Evolutionary conservation across 345 rosid genomes (phyloP).

Genomic region (Gossypium mustelinum): DNA sequence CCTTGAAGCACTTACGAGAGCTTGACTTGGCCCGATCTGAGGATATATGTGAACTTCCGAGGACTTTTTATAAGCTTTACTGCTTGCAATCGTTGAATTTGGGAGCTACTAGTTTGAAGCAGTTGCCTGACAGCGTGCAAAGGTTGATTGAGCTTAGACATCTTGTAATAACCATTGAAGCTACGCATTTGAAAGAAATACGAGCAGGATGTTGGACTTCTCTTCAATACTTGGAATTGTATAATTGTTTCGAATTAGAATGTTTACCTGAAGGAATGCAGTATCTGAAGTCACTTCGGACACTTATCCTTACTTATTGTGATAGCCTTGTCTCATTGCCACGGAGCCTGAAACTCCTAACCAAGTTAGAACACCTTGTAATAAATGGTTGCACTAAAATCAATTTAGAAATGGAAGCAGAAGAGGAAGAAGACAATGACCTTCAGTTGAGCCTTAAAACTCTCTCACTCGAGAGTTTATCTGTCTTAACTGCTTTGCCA

Average conservation of each 20-base stretch:
- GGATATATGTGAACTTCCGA: too few species aligned
- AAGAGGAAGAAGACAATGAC: neutral
- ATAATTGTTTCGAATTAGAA: rapidly evolving
- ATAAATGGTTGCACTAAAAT: rapidly evolving
- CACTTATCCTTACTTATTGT: rapidly evolving
- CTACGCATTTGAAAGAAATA: too few species aligned
- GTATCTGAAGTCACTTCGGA: neutral
- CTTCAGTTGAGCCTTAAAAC: neutral
- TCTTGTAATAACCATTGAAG: neutral
- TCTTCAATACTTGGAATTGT: too few species aligned
- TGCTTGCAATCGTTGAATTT: too few species aligned
- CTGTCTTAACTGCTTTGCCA: neutral
- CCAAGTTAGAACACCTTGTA: too few species aligned
- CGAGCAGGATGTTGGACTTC: too few species aligned
- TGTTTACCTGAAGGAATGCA: neutral
- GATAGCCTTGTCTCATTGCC: neutral
- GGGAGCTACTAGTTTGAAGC: rapidly evolving
- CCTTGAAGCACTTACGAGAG: too few species aligned
- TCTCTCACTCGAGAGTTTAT: neutral
- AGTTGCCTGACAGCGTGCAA: neutral
- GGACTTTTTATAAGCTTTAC: too few species aligned
- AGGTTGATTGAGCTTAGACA: neutral
- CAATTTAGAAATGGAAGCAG: neutral
- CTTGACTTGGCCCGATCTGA: too few species aligned
- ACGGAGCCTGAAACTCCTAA: neutral